Evolutionary conservation across 495 filamentous ascomycete species (phyloP).

Genomic region (Penicillium argentinense): DNA sequence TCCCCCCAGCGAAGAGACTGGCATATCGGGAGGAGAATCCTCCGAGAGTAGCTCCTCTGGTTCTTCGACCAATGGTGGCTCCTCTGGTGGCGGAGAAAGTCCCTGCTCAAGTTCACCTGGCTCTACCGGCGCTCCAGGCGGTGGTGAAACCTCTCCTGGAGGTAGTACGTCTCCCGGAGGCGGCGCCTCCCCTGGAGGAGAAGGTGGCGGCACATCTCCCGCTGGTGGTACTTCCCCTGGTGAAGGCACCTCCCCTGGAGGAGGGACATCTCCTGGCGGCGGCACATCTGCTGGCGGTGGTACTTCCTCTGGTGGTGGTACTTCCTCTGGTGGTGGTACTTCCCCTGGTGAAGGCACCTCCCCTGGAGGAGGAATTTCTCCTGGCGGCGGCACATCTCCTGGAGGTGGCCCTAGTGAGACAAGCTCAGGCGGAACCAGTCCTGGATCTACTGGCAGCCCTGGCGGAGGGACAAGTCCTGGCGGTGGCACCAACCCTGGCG

Average conservation of each 20-base stretch:
- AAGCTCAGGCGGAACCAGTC: no score
- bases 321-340: slow-evolving; percentile 2
- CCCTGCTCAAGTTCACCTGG: neutral
- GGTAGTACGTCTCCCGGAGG: neutral
- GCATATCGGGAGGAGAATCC: neutral
- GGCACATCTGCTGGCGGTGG: slow-evolving; percentile 4
- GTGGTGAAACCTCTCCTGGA: neutral
- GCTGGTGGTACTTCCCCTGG: slow-evolving; percentile 1
- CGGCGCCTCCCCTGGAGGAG: slow-evolving; percentile 2
- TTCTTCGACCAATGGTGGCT: neutral
- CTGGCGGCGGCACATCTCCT: neutral
- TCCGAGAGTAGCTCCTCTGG: neutral
- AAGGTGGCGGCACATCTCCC: slow-evolving; percentile 6
- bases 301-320: slow-evolving; percentile 2
- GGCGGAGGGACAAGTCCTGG: neutral
- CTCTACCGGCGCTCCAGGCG: slow-evolving; percentile 4
- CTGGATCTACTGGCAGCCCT: no score
- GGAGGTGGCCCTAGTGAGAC: slow-evolving; percentile 5
- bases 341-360: slow-evolving; percentile 1
- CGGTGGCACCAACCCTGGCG: neutral
- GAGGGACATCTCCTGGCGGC: neutral
- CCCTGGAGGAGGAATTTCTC: neutral
- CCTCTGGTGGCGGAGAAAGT: neutral
- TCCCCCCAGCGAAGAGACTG: neutral
- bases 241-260: neutral